phyloP scores from a whole-genome alignment of 2,329 filamentous ascomycete species.

The Pseudogymnoascus sp. region DNA sequence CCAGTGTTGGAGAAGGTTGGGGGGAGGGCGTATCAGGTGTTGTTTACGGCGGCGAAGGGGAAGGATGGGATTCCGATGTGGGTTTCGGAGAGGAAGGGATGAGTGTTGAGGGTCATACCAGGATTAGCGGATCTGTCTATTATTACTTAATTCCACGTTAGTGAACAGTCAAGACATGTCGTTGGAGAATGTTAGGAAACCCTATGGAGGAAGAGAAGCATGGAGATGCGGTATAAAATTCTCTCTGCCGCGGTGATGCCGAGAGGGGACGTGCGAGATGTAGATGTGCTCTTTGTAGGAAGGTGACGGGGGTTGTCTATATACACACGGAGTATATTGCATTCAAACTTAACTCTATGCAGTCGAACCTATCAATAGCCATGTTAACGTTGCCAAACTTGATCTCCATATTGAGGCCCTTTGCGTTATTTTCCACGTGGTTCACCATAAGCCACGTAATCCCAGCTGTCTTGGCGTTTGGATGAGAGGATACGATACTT shows the following conservation, averaged over 20 bases:
- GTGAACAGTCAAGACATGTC: not conserved
- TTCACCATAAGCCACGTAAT: not conserved
- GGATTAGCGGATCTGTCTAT: not conserved
- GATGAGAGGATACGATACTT: not conserved
- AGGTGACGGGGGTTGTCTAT: not conserved
- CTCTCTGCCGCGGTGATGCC: too few species aligned
- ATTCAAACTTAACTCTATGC: not conserved
- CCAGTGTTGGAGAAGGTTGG: conserved; percentile 14
- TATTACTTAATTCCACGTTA: not conserved
- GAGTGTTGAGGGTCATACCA: not conserved
- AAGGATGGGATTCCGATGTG: conserved; percentile 19
- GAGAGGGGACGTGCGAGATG: not conserved
- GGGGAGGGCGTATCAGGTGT: conserved; percentile 17
- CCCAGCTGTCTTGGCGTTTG: not conserved
- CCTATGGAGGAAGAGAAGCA: too few species aligned
- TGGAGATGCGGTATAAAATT: too few species aligned
- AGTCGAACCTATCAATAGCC: not conserved
- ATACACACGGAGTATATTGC: not conserved
- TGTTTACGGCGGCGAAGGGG: conserved; percentile 19
- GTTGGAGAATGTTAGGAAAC: not conserved
- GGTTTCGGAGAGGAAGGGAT: not conserved
- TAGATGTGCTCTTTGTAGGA: not conserved
- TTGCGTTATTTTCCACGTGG: not conserved
- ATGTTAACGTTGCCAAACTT: not conserved
- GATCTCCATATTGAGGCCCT: not conserved